phyloP scores from a whole-genome alignment of 352 stramenopile genomes.

The Globisporangium paddicum region DNA sequence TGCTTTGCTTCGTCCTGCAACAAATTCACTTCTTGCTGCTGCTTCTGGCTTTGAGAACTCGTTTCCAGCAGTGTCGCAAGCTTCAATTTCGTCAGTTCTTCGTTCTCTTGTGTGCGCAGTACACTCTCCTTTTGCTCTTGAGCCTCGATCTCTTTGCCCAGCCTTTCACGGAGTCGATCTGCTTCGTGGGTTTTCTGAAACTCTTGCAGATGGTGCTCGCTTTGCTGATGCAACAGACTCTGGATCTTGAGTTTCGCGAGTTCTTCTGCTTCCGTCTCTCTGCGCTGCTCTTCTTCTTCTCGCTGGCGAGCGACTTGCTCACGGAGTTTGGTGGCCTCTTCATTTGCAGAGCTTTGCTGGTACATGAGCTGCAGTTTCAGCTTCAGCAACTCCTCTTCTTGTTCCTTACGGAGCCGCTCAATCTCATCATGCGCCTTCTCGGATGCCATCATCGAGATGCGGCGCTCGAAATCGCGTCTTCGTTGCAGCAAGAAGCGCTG shows the following conservation, averaged over 20 bases:
- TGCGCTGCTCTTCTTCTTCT: constrained; percentile 37
- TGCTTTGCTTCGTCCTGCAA: constrained; percentile 41
- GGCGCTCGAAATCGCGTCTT: constrained; percentile 68
- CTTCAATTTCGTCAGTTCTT: constrained; percentile 50
- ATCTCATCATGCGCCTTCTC: constrained; percentile 83
- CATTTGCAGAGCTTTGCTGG: constrained; percentile 43
- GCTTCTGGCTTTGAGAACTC: constrained; percentile 23
- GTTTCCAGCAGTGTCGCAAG: constrained; percentile 40
- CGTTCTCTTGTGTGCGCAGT: constrained; percentile 54
- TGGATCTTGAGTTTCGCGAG: constrained; percentile 49
- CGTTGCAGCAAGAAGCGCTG: constrained; percentile 30
- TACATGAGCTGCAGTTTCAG: constrained; percentile 64
- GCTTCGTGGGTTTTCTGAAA: constrained; percentile 27
- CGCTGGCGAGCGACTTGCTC: constrained; percentile 41
- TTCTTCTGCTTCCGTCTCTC: constrained; percentile 47
- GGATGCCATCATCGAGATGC: constrained; percentile 76
- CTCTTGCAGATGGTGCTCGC: constrained; percentile 35
- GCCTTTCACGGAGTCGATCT: constrained; percentile 32
- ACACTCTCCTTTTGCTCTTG: constrained; percentile 41
- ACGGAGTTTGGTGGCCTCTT: constrained; percentile 37
- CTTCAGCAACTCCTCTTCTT: constrained; percentile 61
- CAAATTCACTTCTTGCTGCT: constrained; percentile 25
- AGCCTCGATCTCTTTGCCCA: constrained; percentile 36
- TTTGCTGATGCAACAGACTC: constrained; percentile 50
- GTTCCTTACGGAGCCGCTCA: constrained; percentile 59